Base-by-base conservation (phyloP, 1,139 yeast genomes). In the Lipomyces yarrowii region DNA sequence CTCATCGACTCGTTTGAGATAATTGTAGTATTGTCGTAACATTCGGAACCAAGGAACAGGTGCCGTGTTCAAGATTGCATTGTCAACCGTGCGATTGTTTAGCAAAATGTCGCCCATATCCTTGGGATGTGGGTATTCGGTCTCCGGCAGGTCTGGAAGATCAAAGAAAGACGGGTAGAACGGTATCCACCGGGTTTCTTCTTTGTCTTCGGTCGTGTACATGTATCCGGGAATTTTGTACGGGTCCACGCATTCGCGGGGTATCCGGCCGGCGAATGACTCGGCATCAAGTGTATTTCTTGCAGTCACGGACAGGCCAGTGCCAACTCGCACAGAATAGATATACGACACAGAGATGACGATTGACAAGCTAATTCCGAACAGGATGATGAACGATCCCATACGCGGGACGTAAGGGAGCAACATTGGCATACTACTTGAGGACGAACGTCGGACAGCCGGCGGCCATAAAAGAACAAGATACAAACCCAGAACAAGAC, bases 151-250 rank as follows among this genome's bases (percentile, higher is more conserved):
- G n/a, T 30, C 57, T 13, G 63, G 30, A 23, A 23, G 48, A 15
- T 58, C 35, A 39, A 26, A 15, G 54, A 64, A 64, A 13, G 57
- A 58, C 23, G 37, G 21, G 37, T 61, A 61, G 23, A 62, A 57
- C 6, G 67, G 67, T 7, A 64, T 26, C 61, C 61, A 64, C 11
- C 51, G 62, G 11, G 61, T 51, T 21, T 48, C 39, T 35, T 18
- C 18, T 42, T 35, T 6, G 26, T 33, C 62, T 7, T 21, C 23
- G 39, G 53, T n/a, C 18, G 37, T 26, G 18, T 48, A 18, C 13
- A 65, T 42, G 30, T 59, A 59, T 7, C 68, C 68, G 15, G 68
- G 68, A 15, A 35, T 23, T 6, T 57, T 26, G 52, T 64, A 65
- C 13, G 68, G 59, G 37, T 65, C 68, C 6, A 30, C 42, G 48